phyloP scores from a whole-genome alignment of 176 grass and related monocot genomes.

The Oryza brachyantha region DNA sequence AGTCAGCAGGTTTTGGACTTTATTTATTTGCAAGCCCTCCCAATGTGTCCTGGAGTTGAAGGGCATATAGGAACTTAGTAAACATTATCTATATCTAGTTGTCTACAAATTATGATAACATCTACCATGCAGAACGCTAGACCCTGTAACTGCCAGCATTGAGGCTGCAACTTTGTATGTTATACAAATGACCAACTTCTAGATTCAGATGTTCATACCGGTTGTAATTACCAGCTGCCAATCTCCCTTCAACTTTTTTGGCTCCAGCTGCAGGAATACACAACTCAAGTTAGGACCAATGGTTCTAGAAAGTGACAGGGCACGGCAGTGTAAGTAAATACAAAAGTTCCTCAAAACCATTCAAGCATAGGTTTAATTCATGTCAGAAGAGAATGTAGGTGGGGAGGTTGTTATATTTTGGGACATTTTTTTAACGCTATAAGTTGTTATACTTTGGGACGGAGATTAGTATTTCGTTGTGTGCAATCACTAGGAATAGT shows the following conservation, averaged over 20 bases:
- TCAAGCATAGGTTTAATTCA: background rate
- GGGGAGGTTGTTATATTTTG: too few relatives aligned
- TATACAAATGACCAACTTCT: background rate
- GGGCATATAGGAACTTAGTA: background rate
- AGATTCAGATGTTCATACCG: conserved; percentile 33
- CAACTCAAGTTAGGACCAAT: conserved; percentile 15
- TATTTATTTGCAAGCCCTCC: background rate
- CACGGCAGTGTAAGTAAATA: background rate
- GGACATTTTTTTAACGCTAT: too few relatives aligned
- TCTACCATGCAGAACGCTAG: background rate
- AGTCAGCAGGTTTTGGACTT: background rate
- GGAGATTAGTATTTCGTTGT: too few relatives aligned
- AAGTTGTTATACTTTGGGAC: too few relatives aligned
- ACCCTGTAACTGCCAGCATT: background rate
- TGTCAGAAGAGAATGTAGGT: too few relatives aligned
- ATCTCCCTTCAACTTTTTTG: conserved; percentile 87
- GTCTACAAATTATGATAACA: background rate
- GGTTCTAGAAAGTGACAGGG: background rate
- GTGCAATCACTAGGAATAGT: background rate
- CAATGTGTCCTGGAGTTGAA: background rate
- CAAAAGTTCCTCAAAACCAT: background rate
- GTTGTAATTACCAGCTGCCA: conserved; percentile 70
- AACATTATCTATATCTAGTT: background rate
- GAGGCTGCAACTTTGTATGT: background rate
- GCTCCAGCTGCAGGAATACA: conserved; percentile 48